Evolutionary conservation across 164 flowering plant genomes (phyloP), one percentile per base, ranked within the genome.

Genomic region (Chimonanthus salicifolius): DNA sequence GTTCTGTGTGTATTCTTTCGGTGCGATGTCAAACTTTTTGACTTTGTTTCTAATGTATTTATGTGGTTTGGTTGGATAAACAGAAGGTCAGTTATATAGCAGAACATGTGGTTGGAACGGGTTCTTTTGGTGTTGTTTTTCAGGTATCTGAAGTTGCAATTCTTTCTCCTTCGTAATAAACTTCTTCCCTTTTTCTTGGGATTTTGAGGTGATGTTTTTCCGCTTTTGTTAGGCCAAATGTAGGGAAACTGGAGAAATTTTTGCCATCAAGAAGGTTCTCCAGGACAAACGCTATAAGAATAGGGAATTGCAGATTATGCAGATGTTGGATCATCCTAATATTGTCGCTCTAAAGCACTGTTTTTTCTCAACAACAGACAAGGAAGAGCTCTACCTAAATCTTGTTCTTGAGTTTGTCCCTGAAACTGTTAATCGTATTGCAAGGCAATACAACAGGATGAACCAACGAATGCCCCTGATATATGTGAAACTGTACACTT

Each of bases 221-320:
- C 62, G 21, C 73, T 74, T 76, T 70, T 58, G 8, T 77, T 81
- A 94, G 98, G 98, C 98, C 69, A 94, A 92, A 85, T 94, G 97
- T 80, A 85, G 97, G 79, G 98, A 94, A 78, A 90, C 94, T 71
- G 98, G 98, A 78, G 98, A 94, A 74, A 87, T 94, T 78, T 90
- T 94, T 72, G 98, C 98, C 71, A 94, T 94, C 76, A 94, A 94
- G 87, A 94, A 94, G 83, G 98, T 94, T 74, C 92, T 94, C 60
- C 98, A 94, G 84, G 98, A 94, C 83, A 92, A 88, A 82, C 97
- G 98, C 77, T 94, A 94, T 84, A 94, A 94, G 88, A 94, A 94
- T 76, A 84, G 98, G 82, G 98, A 94, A 74, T 79, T 94, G 72
- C 98, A 94, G 86, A 92, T 94, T 73, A 92, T 94, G 98, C 97